These are phyloP conservation scores for Trichoderma sp. DNA, from an alignment of 2,329 filamentous ascomycete genomes.

Conservation along the genomic window DNA sequence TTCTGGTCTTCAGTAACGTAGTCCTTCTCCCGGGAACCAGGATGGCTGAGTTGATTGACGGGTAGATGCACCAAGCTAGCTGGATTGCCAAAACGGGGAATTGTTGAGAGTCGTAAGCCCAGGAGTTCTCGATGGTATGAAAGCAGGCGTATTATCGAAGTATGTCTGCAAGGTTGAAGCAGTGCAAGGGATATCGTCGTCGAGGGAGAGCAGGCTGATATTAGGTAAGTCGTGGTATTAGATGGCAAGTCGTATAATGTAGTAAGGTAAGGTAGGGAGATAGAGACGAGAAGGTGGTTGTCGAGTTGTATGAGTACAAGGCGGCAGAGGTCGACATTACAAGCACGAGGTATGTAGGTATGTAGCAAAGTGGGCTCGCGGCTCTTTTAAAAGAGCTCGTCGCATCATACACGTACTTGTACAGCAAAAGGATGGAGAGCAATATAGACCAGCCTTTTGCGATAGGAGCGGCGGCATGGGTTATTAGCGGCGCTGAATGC, in stretches of 20 bases:
- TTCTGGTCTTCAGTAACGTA: background rate
- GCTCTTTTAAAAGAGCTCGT: slow-evolving; percentile 25
- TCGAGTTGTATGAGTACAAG: background rate
- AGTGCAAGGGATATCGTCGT: background rate
- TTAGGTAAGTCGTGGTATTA: background rate
- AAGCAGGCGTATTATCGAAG: background rate
- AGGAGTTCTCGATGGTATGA: background rate
- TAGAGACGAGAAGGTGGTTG: background rate
- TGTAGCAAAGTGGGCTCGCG: slow-evolving; percentile 19
- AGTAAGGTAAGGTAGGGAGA: background rate
- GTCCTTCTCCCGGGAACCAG: background rate
- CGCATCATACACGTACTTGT: slow-evolving; percentile 21
- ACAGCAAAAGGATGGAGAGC: slow-evolving; percentile 22
- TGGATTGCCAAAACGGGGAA: slow-evolving; percentile 46
- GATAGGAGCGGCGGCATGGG: slow-evolving; percentile 28
- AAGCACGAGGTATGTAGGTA: background rate
- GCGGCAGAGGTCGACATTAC: background rate
- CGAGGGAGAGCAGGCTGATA: background rate
- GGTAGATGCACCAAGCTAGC: slow-evolving; percentile 40
- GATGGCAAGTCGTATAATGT: background rate
- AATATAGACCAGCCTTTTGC: slow-evolving; percentile 24
- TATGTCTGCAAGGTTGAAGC: background rate
- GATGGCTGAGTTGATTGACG: slow-evolving; percentile 31
- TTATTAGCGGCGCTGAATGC: slow-evolving; percentile 21
- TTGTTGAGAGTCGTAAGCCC: slow-evolving; percentile 38